Evolutionary conservation across 2,329 filamentous ascomycete genomes (phyloP).

Genomic region (Lasiodiplodia sp.): DNA sequence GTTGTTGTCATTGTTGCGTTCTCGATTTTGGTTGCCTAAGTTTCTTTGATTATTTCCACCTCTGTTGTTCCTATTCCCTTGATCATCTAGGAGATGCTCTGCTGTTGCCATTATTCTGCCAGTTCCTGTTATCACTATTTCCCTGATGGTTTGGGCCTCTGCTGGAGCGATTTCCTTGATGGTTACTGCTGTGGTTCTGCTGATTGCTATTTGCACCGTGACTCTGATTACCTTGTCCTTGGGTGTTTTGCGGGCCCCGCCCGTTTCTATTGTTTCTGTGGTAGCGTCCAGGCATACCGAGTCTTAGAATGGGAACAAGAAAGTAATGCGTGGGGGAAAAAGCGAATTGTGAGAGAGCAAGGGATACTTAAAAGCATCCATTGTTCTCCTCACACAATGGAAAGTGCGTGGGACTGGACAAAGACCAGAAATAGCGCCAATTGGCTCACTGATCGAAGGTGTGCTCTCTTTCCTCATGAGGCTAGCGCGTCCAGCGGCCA

Average conservation of each 20-base stretch:
- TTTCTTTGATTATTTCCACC: too few species aligned
- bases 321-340: neutral
- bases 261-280: neutral
- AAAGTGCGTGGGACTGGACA: neutral
- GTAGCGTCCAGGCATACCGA: slow-evolving; percentile 7
- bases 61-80: too few species aligned
- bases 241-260: neutral
- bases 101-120: neutral
- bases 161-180: too few species aligned
- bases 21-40: too few species aligned
- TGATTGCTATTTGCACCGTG: too few species aligned
- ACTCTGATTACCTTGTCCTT: neutral
- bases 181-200: neutral
- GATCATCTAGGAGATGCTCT: too few species aligned
- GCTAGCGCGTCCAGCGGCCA: neutral
- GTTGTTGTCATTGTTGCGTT: too few species aligned
- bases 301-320: neutral
- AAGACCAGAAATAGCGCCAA: slow-evolving; percentile 3
- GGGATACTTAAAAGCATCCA: neutral
- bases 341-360: too few species aligned
- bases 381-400: neutral
- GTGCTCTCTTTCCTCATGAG: neutral
- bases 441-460: too few species aligned
- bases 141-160: neutral
- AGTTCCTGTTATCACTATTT: neutral